Base-by-base conservation (phyloP, 441 rosid genomes). In the Arabidopsis hybrid region DNA sequence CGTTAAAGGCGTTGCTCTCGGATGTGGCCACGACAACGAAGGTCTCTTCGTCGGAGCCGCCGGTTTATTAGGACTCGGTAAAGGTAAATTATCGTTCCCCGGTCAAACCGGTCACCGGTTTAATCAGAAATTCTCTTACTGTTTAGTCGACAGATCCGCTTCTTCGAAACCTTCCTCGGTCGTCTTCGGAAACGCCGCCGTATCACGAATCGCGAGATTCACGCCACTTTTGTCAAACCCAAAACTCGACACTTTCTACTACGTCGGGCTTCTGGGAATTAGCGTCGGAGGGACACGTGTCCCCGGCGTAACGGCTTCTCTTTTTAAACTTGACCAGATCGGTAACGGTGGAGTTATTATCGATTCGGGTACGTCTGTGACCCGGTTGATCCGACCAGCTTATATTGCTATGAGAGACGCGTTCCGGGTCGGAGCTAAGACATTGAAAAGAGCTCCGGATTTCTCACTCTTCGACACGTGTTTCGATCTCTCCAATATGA, bases 331-430 rank as follows among this genome's bases (percentile, higher is more conserved):
- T 13, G 95, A 86, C 55, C 75, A 40, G 47, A 81, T 83, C 2
- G 97, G 98, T 2, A 86, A 85, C 70, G 98, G 98, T 4, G 98
- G 98, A 17, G 96, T 93, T 46, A 91, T 93, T 12, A 80, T 93
- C 4, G 98, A 93, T 59, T 93, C 97, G 57, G 98, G 98, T 13
- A 93, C 96, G 0, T 91, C 98, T 7, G 98, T 91, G 34, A 93
- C 97, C 72, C 88, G 98, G 13, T 59, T 93, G 82, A 91, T 91
- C 75, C 84, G 92, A 49, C 85, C 93, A 56, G 97, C 98, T 16
- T 93, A 93, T 74, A 65, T 82, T 0, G 91, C 93, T 0, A 74
- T 93, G 57, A 84, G 98, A 35, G 86, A 91, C 36, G 88, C 92
- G 0, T 93, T 93, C 80, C 87, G 87, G 13, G 52, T 60, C 58